Evolutionary conservation across 257 asterid genomes (phyloP).

Genomic region (Nicotiana paniculata): DNA sequence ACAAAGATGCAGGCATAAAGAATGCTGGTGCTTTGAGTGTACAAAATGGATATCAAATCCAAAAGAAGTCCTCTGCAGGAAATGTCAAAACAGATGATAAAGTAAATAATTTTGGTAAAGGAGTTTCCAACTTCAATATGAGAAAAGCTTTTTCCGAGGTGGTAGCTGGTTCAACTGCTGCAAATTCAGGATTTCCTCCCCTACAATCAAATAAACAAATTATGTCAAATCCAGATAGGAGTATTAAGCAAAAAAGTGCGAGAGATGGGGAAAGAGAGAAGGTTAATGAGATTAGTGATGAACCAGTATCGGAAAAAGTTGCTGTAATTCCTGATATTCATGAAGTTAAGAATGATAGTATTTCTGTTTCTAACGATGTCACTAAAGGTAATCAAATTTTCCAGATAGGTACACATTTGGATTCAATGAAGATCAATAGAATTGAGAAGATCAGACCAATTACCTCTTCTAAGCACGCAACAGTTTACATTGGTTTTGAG

Average conservation of each 20-base stretch:
- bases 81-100: slow-evolving; percentile 32
- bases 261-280: slow-evolving; percentile 28
- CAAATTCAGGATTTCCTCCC: slow-evolving; percentile 70
- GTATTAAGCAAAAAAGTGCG: slow-evolving; percentile 32
- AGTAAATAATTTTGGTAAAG: slow-evolving; percentile 29
- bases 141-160: slow-evolving; percentile 92
- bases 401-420: slow-evolving; percentile 34
- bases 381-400: slow-evolving; percentile 32
- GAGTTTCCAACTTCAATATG: slow-evolving; percentile 47
- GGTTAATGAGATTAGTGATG: slow-evolving; percentile 26
- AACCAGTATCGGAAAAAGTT: slow-evolving; percentile 36
- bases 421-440: slow-evolving; percentile 26
- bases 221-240: slow-evolving; percentile 39
- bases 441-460: slow-evolving; percentile 25
- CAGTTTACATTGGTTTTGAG: slow-evolving; percentile 72
- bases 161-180: slow-evolving; percentile 75
- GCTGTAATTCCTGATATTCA: slow-evolving; percentile 24
- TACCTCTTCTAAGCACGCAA: slow-evolving; percentile 33
- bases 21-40: slow-evolving; percentile 27
- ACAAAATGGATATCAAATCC: slow-evolving; percentile 37
- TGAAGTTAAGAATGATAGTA: slow-evolving; percentile 21
- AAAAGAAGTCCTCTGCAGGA: slow-evolving; percentile 28
- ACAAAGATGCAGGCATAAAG: slow-evolving; percentile 28
- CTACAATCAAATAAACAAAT: slow-evolving; percentile 57
- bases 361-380: slow-evolving; percentile 17